Percentiles rank a stretch among this genome's conserved stretches.
Evolutionary conservation across 2,329 filamentous ascomycete species (phyloP).

Genomic region (Macroventuria anomochaeta): DNA sequence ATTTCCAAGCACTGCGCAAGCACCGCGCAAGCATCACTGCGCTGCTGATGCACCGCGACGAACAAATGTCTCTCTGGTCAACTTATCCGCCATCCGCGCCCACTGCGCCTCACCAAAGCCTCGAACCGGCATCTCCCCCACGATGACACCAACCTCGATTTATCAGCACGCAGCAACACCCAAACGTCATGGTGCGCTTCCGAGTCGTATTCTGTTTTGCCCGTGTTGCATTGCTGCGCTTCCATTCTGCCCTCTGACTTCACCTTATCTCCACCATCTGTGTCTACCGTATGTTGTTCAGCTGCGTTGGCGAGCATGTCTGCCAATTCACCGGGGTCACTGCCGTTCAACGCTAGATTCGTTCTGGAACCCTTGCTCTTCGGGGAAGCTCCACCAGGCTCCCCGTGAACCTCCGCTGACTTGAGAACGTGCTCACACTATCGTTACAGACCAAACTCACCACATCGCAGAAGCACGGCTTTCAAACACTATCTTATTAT

Average conservation of each 20-base stretch:
- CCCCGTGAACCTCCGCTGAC: neutral
- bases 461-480: neutral
- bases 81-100: slow-evolving; percentile 13
- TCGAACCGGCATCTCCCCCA: slow-evolving; percentile 27
- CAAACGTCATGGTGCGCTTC: slow-evolving; percentile 24
- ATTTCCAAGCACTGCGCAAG: slow-evolving; percentile 18
- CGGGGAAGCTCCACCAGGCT: neutral
- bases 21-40: too few relatives aligned
- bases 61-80: neutral
- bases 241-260: neutral
- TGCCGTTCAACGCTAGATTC: slow-evolving; percentile 11
- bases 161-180: slow-evolving; percentile 35
- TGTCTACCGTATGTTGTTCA: neutral
- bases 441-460: slow-evolving; percentile 3
- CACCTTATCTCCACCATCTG: neutral
- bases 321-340: slow-evolving; percentile 6
- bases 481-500: slow-evolving; percentile 2
- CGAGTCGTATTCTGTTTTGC: slow-evolving; percentile 3
- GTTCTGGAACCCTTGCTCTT: slow-evolving; percentile 21
- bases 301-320: neutral
- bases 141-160: slow-evolving; percentile 30
- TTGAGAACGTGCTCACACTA: neutral
- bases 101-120: slow-evolving; percentile 17
- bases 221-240: slow-evolving; percentile 1
- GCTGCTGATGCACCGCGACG: slow-evolving; percentile 1